Percentiles rank a stretch among this genome's conserved stretches.
Evolutionary conservation across 805 yeast species (phyloP).

Genomic region (Hanseniaspora osmophila): DNA sequence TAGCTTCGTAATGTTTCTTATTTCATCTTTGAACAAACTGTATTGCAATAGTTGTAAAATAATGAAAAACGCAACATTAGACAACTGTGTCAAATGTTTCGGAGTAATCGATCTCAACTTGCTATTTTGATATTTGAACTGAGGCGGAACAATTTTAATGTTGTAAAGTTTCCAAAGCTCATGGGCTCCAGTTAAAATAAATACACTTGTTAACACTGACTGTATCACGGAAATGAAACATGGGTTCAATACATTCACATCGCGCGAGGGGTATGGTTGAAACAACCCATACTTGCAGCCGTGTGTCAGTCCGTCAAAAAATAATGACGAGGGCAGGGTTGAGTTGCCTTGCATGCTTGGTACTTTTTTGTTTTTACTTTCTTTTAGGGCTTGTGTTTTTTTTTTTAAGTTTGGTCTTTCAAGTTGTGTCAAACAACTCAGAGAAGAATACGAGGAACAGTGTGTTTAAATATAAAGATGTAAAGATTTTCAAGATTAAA

Average conservation of each 20-base stretch:
- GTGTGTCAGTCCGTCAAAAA: background rate
- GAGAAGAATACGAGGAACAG: no score
- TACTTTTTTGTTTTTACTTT: background rate
- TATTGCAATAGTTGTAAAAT: constrained; percentile 8
- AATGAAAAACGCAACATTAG: constrained; percentile 12
- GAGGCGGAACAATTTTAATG: constrained; percentile 12
- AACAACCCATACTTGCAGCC: constrained; percentile 11
- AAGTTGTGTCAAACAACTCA: no score
- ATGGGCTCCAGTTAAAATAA: constrained; percentile 12
- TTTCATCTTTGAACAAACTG: constrained; percentile 1
- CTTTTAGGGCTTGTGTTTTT: background rate
- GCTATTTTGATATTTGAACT: constrained; percentile 3
- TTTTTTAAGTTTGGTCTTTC: background rate
- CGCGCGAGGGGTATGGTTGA: constrained; percentile 22
- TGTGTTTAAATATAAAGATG: no score
- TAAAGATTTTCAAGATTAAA: no score
- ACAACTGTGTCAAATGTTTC: constrained; percentile 12
- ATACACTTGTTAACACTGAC: constrained; percentile 7
- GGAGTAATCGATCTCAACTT: constrained; percentile 7
- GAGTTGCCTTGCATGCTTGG: background rate
- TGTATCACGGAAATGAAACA: constrained; percentile 18
- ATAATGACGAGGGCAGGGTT: background rate
- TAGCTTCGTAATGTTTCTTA: constrained; percentile 7
- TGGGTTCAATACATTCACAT: constrained; percentile 24
- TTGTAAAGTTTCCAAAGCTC: constrained; percentile 11